Conservation (phyloP, 495 filamentous ascomycete genomes). For the Podospora bellae-mahoneyi region DNA sequence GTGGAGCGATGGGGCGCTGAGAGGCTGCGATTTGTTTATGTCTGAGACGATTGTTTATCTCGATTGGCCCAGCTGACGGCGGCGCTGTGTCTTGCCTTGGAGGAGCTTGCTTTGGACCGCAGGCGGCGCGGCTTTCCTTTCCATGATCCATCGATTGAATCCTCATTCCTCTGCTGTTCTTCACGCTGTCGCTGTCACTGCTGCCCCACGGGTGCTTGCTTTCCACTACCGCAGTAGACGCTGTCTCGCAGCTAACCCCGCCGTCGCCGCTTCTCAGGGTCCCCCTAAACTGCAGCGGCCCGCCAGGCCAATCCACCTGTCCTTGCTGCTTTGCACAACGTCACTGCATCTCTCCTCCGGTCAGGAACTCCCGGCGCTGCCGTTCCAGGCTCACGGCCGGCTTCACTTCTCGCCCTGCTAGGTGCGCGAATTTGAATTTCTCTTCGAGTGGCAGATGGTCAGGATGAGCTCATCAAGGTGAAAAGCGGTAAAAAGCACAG, state of each 20-base stretch:
- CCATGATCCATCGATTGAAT: neutral
- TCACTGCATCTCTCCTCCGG: neutral
- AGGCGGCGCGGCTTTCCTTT: neutral
- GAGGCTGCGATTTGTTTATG: neutral
- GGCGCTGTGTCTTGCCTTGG: neutral
- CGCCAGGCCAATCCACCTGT: neutral
- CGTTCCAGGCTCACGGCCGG: neutral
- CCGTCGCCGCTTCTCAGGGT: neutral
- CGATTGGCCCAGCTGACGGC: neutral
- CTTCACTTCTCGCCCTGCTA: neutral
- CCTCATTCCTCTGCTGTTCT: neutral
- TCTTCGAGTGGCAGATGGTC: conserved; percentile 11
- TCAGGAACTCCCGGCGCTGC: neutral
- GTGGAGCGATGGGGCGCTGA: neutral
- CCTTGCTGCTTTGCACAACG: conserved; percentile 10
- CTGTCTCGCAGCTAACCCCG: neutral
- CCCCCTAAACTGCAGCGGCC: neutral
- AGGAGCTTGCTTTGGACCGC: neutral
- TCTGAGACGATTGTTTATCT: neutral
- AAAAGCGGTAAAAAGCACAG: conserved; percentile 16
- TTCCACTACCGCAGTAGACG: neutral
- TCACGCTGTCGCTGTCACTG: neutral
- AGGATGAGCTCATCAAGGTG: conserved; percentile 28
- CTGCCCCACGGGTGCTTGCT: neutral
- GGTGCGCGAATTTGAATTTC: neutral